Percentiles rank a stretch among this genome's conserved stretches.
phyloP scores from a whole-genome alignment of 2,329 filamentous ascomycete genomes.

The Exophiala bonariae region DNA sequence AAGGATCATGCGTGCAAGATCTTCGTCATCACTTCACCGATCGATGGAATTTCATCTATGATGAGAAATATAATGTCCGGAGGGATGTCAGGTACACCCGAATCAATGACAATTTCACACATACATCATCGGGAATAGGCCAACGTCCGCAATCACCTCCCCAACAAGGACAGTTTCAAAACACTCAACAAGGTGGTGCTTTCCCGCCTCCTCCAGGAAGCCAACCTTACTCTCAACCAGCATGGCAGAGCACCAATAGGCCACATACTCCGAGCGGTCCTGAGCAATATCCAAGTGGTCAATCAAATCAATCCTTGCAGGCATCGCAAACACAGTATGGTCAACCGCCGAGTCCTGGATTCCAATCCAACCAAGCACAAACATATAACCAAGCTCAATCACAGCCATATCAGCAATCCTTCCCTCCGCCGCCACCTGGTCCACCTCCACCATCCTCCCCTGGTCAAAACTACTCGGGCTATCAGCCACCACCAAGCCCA shows the following conservation, averaged over 20 bases:
- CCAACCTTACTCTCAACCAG: constrained; percentile 24
- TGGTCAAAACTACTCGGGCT: constrained; percentile 8
- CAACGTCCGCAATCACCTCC: constrained; percentile 28
- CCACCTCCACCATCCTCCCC: constrained; percentile 15
- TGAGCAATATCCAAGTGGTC: constrained; percentile 8
- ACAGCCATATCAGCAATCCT: constrained; percentile 13
- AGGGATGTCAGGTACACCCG: constrained; percentile 51
- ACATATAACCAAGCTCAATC: constrained; percentile 1
- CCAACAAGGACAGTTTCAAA: constrained; percentile 34
- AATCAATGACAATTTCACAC: constrained; percentile 34
- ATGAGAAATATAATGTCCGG: constrained; percentile 72
- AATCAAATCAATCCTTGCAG: constrained; percentile 2
- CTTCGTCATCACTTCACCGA: constrained; percentile 77
- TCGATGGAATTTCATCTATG: constrained; percentile 88
- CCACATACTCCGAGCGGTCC: constrained; percentile 14
- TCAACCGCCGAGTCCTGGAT: not conserved
- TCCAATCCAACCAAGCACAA: too few species aligned
- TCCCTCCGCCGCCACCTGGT: constrained; percentile 22
- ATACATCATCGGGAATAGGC: constrained; percentile 32
- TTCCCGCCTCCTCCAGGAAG: constrained; percentile 25
- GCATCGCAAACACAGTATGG: not conserved
- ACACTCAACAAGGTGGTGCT: constrained; percentile 34
- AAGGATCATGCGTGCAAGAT: constrained; percentile 73
- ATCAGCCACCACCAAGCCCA: constrained; percentile 9
- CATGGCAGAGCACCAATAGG: constrained; percentile 25